Base-by-base conservation (phyloP, 2,329 filamentous ascomycete species). In the Fusarium proliferatum region DNA sequence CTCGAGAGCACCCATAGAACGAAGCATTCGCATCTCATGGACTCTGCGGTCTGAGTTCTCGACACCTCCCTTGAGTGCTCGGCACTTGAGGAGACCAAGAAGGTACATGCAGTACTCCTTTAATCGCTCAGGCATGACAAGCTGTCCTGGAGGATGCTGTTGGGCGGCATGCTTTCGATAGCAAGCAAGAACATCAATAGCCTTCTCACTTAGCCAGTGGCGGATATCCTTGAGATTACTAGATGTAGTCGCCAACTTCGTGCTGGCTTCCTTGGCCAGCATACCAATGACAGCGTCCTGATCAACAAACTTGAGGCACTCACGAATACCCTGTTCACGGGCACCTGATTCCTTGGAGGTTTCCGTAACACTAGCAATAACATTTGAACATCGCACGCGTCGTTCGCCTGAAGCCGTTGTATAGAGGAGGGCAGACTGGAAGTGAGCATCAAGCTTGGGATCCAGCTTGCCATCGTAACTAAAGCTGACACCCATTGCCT, bases 81-180 rank as follows among this genome's bases (percentile, higher is more conserved):
- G 91, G 64, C 91, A 95, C 83, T 99, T 99, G 80, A 97, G 85
- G 72, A 98, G 85, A 53, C 93, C 92, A 15, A 99, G 91, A 84
- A 97, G 94, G 82, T 96, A 98, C 95, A 99, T 98, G 78, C 93
- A 91, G 78, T 97, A 95, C 81, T 99, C 96, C 81, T 98, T 98
- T 36, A 99, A 88, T 75, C 96, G 94, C 84, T 99, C 96, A 0
- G 96, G 96, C 83, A 99, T 91, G 36, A 99, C 95, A 36, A 99
- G 89, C 82, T 99, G 95, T 9, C 95, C 94, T 4, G 95, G 94
- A 13, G 96, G 96, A 79, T 97, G 94, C 64, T 93, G 93, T 5
- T 90, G 86, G 9, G 94, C 93, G 77, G 96, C 96, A 82, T 97
- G 93, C 84, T 97, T 98, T 75, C 96, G 91, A 82, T 99, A 98